Evolutionary conservation across 2,329 filamentous ascomycete species (phyloP).

Genomic region (Lachnellula subtilissima): DNA sequence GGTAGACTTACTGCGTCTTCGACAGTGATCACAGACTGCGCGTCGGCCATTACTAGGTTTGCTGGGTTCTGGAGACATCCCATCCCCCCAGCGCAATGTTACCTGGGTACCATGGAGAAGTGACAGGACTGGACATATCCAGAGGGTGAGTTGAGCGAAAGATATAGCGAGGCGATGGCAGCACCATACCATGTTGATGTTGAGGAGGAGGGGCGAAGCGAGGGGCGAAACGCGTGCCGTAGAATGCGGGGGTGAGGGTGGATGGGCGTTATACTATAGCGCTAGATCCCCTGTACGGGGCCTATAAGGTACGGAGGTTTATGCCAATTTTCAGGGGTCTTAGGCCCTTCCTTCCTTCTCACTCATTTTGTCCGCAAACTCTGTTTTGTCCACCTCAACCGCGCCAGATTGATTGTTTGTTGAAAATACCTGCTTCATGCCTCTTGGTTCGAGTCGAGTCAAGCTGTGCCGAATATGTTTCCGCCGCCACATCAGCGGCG

Average conservation of each 20-base stretch:
- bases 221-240: background rate
- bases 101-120: constrained; percentile 14
- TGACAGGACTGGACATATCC: background rate
- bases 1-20: constrained; percentile 36
- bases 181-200: background rate
- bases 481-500: too few species aligned
- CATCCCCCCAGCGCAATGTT: constrained; percentile 9
- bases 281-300: background rate
- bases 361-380: too few species aligned
- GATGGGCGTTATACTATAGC: background rate
- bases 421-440: too few species aligned
- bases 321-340: background rate
- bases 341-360: background rate
- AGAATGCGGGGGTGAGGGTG: background rate
- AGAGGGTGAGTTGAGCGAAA: constrained; percentile 20
- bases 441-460: too few species aligned
- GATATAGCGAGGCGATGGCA: constrained; percentile 17
- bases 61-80: constrained; percentile 26
- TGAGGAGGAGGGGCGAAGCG: background rate
- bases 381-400: too few species aligned
- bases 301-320: background rate
- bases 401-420: too few species aligned
- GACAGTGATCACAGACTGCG: constrained; percentile 44
- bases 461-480: too few species aligned
- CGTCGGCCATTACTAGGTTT: constrained; percentile 25